Evolutionary conservation across 768 basidiomycete species (phyloP), one percentile per base, ranked within the genome.

Genomic region (Psilocybe sp.): DNA sequence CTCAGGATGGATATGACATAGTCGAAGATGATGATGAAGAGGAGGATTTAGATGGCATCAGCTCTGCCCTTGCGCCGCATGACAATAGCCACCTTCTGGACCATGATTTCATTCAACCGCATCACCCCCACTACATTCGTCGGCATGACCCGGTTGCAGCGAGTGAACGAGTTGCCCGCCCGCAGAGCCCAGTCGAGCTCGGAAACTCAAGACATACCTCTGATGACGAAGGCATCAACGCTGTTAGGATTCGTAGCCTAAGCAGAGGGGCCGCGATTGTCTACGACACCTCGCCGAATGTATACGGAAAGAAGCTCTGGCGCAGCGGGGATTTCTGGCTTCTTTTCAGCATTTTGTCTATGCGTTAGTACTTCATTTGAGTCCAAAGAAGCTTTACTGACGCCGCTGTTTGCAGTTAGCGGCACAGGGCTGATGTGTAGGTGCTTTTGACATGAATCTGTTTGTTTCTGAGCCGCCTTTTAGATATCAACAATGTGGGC

Each of bases 401-500:
- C 36, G 12, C 7, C 32, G 23, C 53, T 51, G 36, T 49, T 49
- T 51, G 2, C 53, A 86, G 86, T 89, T 50, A 82, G 82, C 55
- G 89, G 89, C 12, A 87, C 81, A 7, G 89, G 89, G 2, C 46
- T 92, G n/a, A 90, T 92, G 88, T 92, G 85, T 86, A 57, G 49
- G 83, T 79, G 16, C 4, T 1, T 40, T 16, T 23, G n/a, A 41
- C 11, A 40, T 11, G 3, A 16, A 20, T 13, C 47, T n/a, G 43
- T 18, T 20, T n/a, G 32, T 16, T 46, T 50, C 40, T 50, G 16
- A 53, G n/a, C 70, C 88, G 23, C 5, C 35, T 23, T 13, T 19
- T 48, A 87, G 86, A 84, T 60, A 92, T 93, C 67, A 92, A 92
- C 64, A 92, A 93, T 54, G 89, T 86, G n/a, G 89, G 91, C 13